phyloP scores from a whole-genome alignment of 495 filamentous ascomycete species.

The Neurospora tetraspora region DNA sequence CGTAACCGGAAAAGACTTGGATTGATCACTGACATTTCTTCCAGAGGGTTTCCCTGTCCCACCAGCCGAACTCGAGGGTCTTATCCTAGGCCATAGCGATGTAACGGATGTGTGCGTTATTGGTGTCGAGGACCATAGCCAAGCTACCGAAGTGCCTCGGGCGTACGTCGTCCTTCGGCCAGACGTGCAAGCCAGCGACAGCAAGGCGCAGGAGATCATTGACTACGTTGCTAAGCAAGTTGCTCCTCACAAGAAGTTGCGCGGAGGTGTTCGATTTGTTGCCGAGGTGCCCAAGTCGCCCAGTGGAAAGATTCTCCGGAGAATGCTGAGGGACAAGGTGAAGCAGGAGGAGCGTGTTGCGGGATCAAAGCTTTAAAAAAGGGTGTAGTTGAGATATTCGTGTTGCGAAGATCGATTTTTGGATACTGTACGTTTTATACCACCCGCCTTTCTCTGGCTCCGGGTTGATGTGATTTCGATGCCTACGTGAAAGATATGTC shows the following conservation, averaged over 20 bases:
- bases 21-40: background rate
- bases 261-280: constrained; percentile 75
- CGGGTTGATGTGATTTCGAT: background rate
- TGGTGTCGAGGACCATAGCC: constrained; percentile 58
- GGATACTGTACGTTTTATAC: background rate
- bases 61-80: constrained; percentile 78
- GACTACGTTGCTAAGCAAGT: constrained; percentile 50
- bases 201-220: constrained; percentile 51
- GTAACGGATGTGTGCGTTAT: constrained; percentile 80
- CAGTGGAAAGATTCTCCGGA: constrained; percentile 80
- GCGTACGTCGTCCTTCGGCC: constrained; percentile 67
- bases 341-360: constrained; percentile 23
- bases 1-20: background rate
- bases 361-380: constrained; percentile 22
- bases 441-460: background rate
- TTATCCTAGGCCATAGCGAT: constrained; percentile 59
- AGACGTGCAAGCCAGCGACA: constrained; percentile 35
- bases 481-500: constrained; percentile 1
- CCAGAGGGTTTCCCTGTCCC: constrained; percentile 75
- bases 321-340: constrained; percentile 42
- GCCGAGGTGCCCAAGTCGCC: constrained; percentile 76
- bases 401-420: background rate
- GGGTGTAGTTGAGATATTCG: background rate
- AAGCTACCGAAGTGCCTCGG: constrained; percentile 72
- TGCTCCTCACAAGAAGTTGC: constrained; percentile 63